These are phyloP conservation scores for Syzygium grande DNA, from an alignment of 345 rosid species.

Conservation along the genomic window DNA sequence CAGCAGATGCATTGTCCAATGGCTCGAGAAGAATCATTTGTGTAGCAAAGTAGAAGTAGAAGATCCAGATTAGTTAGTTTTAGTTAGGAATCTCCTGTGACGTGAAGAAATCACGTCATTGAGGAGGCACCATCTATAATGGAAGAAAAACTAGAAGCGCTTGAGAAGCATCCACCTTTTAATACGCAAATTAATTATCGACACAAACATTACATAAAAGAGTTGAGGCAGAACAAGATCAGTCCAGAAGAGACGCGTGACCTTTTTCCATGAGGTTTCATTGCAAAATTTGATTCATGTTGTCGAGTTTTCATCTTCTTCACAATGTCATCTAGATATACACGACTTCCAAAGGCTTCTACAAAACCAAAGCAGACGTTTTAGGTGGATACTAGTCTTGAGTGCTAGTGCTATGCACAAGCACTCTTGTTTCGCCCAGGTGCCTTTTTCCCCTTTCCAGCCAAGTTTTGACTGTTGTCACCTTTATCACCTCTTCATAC, in stretches of 20 bases:
- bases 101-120: not conserved
- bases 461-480: not conserved
- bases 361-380: not conserved
- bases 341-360: too few relatives aligned
- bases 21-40: too few relatives aligned
- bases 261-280: not conserved
- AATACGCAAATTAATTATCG: too few relatives aligned
- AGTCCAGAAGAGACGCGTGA: not conserved
- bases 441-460: not conserved
- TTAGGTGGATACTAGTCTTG: not conserved
- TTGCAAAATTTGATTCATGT: not conserved
- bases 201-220: not conserved
- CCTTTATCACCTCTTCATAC: not conserved
- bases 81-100: constrained; percentile 13
- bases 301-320: not conserved
- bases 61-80: too few relatives aligned
- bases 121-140: not conserved
- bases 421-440: not conserved
- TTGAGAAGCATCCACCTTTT: not conserved
- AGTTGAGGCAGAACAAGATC: not conserved
- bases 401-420: not conserved
- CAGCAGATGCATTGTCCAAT: too few relatives aligned
- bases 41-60: too few relatives aligned
- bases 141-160: not conserved
- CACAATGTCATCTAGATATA: not conserved